Evolutionary conservation across 345 rosid genomes (phyloP).

Genomic region (Bruguiera gymnorhiza): DNA sequence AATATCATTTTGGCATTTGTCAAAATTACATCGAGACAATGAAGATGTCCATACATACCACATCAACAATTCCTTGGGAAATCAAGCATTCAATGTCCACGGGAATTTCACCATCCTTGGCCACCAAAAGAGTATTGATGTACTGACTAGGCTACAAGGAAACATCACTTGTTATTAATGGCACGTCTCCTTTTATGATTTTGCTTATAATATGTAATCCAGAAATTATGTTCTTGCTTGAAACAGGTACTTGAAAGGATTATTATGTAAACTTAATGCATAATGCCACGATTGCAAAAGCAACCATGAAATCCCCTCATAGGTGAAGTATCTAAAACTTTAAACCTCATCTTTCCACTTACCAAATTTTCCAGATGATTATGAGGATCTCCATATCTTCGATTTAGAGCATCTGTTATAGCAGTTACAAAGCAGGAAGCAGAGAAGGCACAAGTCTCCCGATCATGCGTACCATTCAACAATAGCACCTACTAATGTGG

Average conservation of each 20-base stretch:
- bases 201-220: background rate
- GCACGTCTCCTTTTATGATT: constrained; percentile 4
- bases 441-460: constrained; percentile 74
- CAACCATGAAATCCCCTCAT: background rate
- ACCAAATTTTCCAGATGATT: constrained; percentile 56
- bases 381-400: constrained; percentile 66
- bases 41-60: constrained; percentile 39
- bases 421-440: constrained; percentile 82
- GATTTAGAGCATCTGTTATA: constrained; percentile 71
- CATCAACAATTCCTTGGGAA: constrained; percentile 64
- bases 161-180: constrained; percentile 10
- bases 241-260: background rate
- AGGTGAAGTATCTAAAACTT: background rate
- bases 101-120: constrained; percentile 62
- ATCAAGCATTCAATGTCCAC: constrained; percentile 52
- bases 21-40: constrained; percentile 1
- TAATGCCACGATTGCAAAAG: background rate
- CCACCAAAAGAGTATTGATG: constrained; percentile 74
- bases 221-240: background rate
- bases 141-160: constrained; percentile 72
- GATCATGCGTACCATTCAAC: constrained; percentile 75
- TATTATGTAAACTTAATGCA: background rate
- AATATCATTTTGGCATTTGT: background rate
- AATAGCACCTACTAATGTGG: constrained; percentile 50
- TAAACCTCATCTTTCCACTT: constrained; percentile 28